Conservation (phyloP, 495 filamentous ascomycete genomes). For the Schizothecium vesticola region DNA sequence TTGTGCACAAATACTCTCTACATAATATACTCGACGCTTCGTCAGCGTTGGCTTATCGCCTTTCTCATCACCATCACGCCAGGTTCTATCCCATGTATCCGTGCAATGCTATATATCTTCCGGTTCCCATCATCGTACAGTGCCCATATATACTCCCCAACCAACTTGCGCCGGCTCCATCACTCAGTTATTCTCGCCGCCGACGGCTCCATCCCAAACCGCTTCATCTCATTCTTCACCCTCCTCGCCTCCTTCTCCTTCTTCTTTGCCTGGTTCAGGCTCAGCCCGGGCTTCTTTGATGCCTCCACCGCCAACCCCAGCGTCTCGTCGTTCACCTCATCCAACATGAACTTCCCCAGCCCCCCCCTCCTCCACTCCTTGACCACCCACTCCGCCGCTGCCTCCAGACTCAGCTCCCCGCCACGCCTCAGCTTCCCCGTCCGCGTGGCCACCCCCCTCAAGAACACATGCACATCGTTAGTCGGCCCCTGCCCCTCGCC, state of each 20-base stretch:
- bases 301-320: slow-evolving; percentile 37
- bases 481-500: slow-evolving; percentile 48
- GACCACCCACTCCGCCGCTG: slow-evolving; percentile 75
- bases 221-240: slow-evolving; percentile 29
- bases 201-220: slow-evolving; percentile 1
- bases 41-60: background rate
- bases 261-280: slow-evolving; percentile 43
- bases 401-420: slow-evolving; percentile 64
- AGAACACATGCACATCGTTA: slow-evolving; percentile 68
- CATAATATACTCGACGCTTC: background rate
- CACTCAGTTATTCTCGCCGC: background rate
- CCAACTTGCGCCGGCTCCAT: background rate
- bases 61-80: background rate
- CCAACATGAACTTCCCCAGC: slow-evolving; percentile 73
- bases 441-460: slow-evolving; percentile 61
- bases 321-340: slow-evolving; percentile 62
- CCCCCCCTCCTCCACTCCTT: slow-evolving; percentile 76
- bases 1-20: background rate
- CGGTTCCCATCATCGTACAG: background rate
- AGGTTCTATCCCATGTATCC: background rate
- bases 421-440: slow-evolving; percentile 75
- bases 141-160: background rate
- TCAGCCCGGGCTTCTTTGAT: slow-evolving; percentile 31
- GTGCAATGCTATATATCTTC: background rate
- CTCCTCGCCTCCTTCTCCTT: slow-evolving; percentile 38